Conservation (phyloP, 495 filamentous ascomycete species). For the Parachaetomium inaequale region DNA sequence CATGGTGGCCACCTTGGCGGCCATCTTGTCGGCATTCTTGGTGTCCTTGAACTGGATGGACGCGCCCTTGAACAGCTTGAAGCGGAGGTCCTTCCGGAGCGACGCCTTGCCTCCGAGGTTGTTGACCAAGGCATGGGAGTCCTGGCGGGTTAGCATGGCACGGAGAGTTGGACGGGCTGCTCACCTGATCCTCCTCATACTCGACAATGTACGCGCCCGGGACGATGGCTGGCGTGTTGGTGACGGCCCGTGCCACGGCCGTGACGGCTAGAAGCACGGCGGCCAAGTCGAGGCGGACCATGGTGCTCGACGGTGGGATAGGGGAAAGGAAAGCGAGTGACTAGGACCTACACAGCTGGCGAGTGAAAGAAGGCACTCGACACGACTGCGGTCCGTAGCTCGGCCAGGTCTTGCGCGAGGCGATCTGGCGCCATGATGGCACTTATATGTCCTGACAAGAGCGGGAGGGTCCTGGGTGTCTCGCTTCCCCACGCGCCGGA, state of each 20-base stretch:
- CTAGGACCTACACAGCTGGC: conserved; percentile 9
- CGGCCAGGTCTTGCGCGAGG: neutral
- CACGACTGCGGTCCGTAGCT: conserved; percentile 9
- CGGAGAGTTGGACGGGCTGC: conserved; percentile 11
- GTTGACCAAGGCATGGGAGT: conserved; percentile 38
- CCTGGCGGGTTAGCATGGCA: conserved; percentile 26
- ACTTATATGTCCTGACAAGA: conserved; percentile 13
- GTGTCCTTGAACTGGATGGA: conserved; percentile 47
- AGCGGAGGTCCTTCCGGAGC: conserved; percentile 44
- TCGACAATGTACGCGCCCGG: conserved; percentile 49
- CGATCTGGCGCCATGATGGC: conserved; percentile 15
- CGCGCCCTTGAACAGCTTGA: conserved; percentile 47
- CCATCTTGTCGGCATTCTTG: conserved; percentile 40
- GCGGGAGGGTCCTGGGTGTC: neutral
- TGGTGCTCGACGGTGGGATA: conserved; percentile 9
- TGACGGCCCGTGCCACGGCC: conserved; percentile 28
- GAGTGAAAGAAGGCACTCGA: conserved; percentile 16
- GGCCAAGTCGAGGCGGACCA: conserved; percentile 28
- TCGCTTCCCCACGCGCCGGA: conserved; percentile 12
- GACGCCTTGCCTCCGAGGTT: conserved; percentile 38
- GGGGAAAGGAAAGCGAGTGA: conserved; percentile 15
- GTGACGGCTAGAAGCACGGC: conserved; percentile 37
- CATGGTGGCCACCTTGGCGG: conserved; percentile 37
- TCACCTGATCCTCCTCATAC: conserved; percentile 45
- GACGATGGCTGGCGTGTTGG: conserved; percentile 27